Conservation (phyloP, 106 monocot genomes). For the Cymbidium sinense region DNA sequence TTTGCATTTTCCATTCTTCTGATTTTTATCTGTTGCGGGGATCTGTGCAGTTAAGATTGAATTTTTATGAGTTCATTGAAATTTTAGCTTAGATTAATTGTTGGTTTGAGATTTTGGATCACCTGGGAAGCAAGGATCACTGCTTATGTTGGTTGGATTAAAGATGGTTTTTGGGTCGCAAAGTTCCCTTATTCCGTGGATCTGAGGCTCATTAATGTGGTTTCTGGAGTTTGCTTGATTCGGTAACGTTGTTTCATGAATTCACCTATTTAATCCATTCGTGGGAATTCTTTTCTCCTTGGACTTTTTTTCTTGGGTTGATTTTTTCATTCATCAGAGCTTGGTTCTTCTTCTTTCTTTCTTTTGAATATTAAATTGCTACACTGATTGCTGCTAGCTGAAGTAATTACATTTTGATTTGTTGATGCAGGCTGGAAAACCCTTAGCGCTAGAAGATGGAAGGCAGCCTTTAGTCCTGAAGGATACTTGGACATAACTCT, state of each 20-base stretch:
- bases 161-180: background rate
- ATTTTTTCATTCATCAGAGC: background rate
- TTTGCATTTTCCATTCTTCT: background rate
- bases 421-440: conserved; percentile 48
- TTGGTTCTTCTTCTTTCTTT: background rate
- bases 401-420: background rate
- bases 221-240: conserved; percentile 2
- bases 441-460: conserved; percentile 52
- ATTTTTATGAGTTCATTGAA: background rate
- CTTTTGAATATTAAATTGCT: background rate
- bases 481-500: conserved; percentile 52
- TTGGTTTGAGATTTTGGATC: background rate
- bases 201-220: background rate
- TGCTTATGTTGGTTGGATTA: background rate
- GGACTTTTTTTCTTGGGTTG: background rate
- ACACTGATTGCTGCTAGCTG: background rate
- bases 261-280: background rate
- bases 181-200: background rate
- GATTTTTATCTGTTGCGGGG: background rate
- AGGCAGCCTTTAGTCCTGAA: conserved; percentile 50
- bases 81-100: background rate
- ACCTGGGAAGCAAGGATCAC: background rate
- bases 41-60: background rate
- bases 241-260: background rate
- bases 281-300: background rate